A percentile compares a stretch with the other conserved stretches of the same genome.
Evolutionary conservation across 78 protist genomes (phyloP).

Genomic region (Dictyostelium intermedium): DNA sequence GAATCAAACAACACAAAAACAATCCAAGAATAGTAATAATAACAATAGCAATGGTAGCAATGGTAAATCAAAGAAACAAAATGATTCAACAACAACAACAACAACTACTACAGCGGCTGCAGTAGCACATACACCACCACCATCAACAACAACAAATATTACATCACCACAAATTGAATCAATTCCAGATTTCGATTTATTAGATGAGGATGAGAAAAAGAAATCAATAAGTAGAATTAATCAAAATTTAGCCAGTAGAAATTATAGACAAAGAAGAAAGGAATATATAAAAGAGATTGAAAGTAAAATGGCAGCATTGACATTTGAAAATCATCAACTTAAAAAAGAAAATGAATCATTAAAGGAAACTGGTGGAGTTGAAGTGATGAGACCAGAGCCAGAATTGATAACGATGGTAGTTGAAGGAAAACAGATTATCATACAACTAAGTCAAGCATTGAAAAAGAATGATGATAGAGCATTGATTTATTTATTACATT

Average conservation of each 20-base stretch:
- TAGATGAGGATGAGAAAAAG: constrained; percentile 42
- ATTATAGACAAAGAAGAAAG: constrained; percentile 69
- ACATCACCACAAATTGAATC: neutral
- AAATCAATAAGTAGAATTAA: constrained; percentile 19
- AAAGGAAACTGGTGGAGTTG: constrained; percentile 79
- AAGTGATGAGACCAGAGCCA: constrained; percentile 76
- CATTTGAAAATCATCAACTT: constrained; percentile 66
- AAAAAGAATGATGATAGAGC: constrained; percentile 70
- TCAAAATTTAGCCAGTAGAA: constrained; percentile 69
- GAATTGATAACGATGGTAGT: constrained; percentile 62
- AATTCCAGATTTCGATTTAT: neutral
- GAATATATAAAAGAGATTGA: constrained; percentile 69
- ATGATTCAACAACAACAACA: neutral
- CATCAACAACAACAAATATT: neutral
- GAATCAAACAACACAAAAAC: neutral
- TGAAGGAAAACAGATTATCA: constrained; percentile 67
- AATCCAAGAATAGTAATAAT: neutral
- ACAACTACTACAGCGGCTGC: too few species aligned
- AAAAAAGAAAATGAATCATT: constrained; percentile 69
- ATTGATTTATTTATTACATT: constrained; percentile 39
- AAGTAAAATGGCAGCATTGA: constrained; percentile 49
- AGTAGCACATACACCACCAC: too few species aligned
- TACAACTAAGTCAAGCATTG: constrained; percentile 58
- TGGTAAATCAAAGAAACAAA: neutral
- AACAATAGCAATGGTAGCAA: neutral